Percentiles rank a stretch among this genome's conserved stretches.
These are phyloP conservation scores for Allantophomopsis cytisporea DNA, from an alignment of 2,329 filamentous ascomycete genomes.

Conservation along the genomic window DNA sequence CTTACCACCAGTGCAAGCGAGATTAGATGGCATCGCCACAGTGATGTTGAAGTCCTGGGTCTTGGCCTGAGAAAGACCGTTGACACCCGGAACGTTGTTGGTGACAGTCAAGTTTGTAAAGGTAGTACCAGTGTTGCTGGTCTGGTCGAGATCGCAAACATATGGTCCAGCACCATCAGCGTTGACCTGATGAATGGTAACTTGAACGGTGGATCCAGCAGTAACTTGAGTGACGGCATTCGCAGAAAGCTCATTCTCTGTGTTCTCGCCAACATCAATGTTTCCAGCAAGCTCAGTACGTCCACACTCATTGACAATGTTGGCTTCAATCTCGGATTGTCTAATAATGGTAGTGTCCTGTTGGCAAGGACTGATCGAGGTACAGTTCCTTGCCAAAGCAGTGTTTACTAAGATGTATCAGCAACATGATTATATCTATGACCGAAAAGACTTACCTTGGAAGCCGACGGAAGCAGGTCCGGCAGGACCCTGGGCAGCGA, in stretches of 20 bases:
- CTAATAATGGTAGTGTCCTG: slow-evolving; percentile 51
- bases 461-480: slow-evolving; percentile 34
- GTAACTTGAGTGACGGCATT: slow-evolving; percentile 33
- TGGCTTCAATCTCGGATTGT: slow-evolving; percentile 35
- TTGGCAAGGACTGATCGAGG: slow-evolving; percentile 50
- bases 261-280: slow-evolving; percentile 45
- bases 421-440: not conserved
- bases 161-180: slow-evolving; percentile 41
- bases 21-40: slow-evolving; percentile 33
- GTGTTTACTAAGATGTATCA: slow-evolving; percentile 27
- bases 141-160: slow-evolving; percentile 35
- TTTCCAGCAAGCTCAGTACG: slow-evolving; percentile 45
- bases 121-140: slow-evolving; percentile 25
- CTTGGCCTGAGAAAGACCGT: slow-evolving; percentile 42
- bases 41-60: slow-evolving; percentile 41
- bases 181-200: slow-evolving; percentile 35
- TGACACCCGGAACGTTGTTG: slow-evolving; percentile 44
- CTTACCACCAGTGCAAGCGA: slow-evolving; percentile 36
- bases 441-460: slow-evolving; percentile 1
- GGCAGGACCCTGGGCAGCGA: slow-evolving; percentile 28
- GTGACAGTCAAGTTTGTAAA: slow-evolving; percentile 35
- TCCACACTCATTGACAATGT: slow-evolving; percentile 45
- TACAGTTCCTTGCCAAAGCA: slow-evolving; percentile 46
- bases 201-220: slow-evolving; percentile 27
- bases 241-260: slow-evolving; percentile 33